phyloP scores from a whole-genome alignment of 257 asterid genomes.

The Gentiana dahurica region DNA sequence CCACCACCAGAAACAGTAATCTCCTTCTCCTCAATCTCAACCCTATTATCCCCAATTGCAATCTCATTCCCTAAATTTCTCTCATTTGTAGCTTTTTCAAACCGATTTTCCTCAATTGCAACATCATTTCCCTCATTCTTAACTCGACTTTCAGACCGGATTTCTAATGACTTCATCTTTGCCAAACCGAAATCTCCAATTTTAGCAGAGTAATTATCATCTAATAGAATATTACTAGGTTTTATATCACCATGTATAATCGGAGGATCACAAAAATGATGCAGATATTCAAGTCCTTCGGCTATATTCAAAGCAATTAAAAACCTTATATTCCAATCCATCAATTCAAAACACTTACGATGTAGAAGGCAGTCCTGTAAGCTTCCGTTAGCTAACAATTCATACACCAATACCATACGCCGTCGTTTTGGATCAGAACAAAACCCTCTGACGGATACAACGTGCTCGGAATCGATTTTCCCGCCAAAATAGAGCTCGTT shows the following conservation, averaged over 20 bases:
- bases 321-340: conserved; percentile 63
- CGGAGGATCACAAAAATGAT: conserved; percentile 83
- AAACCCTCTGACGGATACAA: conserved; percentile 67
- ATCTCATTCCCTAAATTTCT: conserved; percentile 23
- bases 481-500: conserved; percentile 76
- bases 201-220: conserved; percentile 51
- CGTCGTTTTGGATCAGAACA: conserved; percentile 61
- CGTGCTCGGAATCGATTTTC: conserved; percentile 51
- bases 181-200: conserved; percentile 96
- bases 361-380: conserved; percentile 87
- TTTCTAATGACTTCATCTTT: conserved; percentile 37
- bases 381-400: conserved; percentile 81
- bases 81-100: conserved; percentile 53
- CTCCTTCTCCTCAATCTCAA: conserved; percentile 69
- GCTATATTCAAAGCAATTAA: conserved; percentile 64
- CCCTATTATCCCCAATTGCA: conserved; percentile 54
- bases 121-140: no score
- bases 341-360: conserved; percentile 64
- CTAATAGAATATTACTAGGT: conserved; percentile 78
- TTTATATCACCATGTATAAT: conserved; percentile 87
- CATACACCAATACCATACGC: conserved; percentile 78
- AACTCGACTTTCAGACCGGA: no score
- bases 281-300: conserved; percentile 81
- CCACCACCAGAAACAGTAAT: conserved; percentile 50
- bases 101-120: conserved; percentile 18